These are phyloP conservation scores for Podospora pseudopauciseta DNA, from an alignment of 495 filamentous ascomycete species.

Conservation along the genomic window DNA sequence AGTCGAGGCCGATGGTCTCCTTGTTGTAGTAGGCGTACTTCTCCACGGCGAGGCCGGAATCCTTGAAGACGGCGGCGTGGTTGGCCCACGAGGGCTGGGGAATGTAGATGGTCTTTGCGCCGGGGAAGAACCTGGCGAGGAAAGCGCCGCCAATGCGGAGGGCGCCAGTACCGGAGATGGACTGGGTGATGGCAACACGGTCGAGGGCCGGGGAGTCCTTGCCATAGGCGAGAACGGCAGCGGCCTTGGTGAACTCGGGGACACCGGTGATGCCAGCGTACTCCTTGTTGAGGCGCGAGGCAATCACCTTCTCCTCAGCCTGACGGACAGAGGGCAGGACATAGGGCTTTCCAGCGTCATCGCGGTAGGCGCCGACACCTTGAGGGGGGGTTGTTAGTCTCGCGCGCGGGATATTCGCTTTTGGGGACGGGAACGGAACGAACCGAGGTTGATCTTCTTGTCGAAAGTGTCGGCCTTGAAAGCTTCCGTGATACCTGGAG, in stretches of 20 bases:
- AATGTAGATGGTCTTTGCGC: conserved; percentile 90
- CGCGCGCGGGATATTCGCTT: not conserved
- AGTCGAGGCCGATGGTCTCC: conserved; percentile 95
- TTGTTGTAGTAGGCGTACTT: conserved; percentile 99
- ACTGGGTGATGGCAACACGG: conserved; percentile 88
- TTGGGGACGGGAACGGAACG: conserved; percentile 13
- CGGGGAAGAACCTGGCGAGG: conserved; percentile 82
- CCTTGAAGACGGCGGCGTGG: conserved; percentile 93
- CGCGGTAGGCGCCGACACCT: conserved; percentile 82
- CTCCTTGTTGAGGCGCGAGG: conserved; percentile 82
- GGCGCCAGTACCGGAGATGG: conserved; percentile 96
- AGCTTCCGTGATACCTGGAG: conserved; percentile 87
- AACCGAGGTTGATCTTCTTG: conserved; percentile 95
- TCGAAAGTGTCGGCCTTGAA: conserved; percentile 93
- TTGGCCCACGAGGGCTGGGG: conserved; percentile 97
- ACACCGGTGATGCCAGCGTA: conserved; percentile 97
- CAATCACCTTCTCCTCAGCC: conserved; percentile 83
- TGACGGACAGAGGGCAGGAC: conserved; percentile 89
- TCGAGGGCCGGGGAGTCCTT: conserved; percentile 69
- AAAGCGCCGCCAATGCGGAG: conserved; percentile 93
- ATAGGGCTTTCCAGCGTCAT: conserved; percentile 95
- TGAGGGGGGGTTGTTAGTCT: not conserved
- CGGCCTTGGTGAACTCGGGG: conserved; percentile 87
- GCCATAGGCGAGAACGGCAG: conserved; percentile 87
- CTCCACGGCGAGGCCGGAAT: conserved; percentile 83